Conservation (phyloP, 805 yeast genomes). For the Saccharomyces kudriavzevii region DNA sequence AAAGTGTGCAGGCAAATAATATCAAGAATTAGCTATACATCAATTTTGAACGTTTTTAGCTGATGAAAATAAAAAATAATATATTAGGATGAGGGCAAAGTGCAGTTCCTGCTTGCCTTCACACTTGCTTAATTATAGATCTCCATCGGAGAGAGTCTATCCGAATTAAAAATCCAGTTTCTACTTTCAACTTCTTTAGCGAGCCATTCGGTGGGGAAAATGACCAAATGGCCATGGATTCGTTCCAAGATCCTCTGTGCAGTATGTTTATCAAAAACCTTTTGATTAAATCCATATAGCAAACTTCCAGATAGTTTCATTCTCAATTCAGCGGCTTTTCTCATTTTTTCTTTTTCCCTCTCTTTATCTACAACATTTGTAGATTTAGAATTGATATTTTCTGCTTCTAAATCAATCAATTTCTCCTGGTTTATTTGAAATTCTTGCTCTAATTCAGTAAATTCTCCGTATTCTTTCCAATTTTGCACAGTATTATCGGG, state of each 20-base stretch:
- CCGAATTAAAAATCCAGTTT: constrained; percentile 93
- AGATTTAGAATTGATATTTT: not conserved
- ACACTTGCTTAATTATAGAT: constrained; percentile 55
- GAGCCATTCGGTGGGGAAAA: constrained; percentile 92
- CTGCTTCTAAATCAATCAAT: constrained; percentile 14
- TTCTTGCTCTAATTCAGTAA: constrained; percentile 49
- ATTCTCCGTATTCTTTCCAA: constrained; percentile 84
- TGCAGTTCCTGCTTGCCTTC: not conserved
- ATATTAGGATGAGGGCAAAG: not conserved
- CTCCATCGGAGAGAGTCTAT: constrained; percentile 90
- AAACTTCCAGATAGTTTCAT: constrained; percentile 27
- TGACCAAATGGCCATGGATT: constrained; percentile 77
- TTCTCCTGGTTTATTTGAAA: constrained; percentile 34
- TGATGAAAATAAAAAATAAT: not conserved
- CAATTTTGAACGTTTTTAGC: not conserved
- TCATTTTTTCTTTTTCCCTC: constrained; percentile 5
- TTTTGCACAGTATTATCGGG: constrained; percentile 88
- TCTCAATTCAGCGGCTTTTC: constrained; percentile 19
- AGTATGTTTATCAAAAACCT: constrained; percentile 61
- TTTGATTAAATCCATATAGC: constrained; percentile 32
- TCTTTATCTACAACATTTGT: constrained; percentile 1
- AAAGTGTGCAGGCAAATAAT: not conserved
- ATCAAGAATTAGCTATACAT: not conserved
- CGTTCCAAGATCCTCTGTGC: constrained; percentile 67
- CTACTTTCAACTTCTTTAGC: constrained; percentile 77